Conservation (phyloP, 805 yeast genomes). For the Kockiozyma suomiensis region DNA sequence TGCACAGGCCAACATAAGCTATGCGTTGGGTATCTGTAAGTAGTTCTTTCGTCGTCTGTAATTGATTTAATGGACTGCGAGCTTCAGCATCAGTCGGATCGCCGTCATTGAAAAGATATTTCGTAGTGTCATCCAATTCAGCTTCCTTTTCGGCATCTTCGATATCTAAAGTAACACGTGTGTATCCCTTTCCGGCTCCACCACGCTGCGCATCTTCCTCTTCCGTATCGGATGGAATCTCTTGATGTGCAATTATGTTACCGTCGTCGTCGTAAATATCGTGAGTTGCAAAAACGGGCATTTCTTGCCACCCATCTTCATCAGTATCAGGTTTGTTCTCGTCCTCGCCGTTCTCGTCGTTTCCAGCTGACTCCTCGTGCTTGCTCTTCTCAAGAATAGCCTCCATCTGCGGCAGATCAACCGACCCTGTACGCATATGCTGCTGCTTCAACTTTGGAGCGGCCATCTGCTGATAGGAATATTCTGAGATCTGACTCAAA, state of each 20-base stretch:
- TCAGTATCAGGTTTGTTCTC: conserved; percentile 34
- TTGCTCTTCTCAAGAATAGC: background rate
- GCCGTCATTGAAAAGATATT: conserved; percentile 53
- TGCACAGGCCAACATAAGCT: conserved; percentile 86
- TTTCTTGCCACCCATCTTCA: conserved; percentile 71
- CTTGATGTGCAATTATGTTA: conserved; percentile 40
- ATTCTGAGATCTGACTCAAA: conserved; percentile 19
- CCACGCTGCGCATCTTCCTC: conserved; percentile 41
- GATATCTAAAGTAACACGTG: conserved; percentile 83
- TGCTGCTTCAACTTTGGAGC: conserved; percentile 12
- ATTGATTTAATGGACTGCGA: conserved; percentile 60
- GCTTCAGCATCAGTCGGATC: conserved; percentile 40
- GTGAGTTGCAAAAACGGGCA: conserved; percentile 77
- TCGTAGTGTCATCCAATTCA: conserved; percentile 57
- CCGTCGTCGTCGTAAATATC: conserved; percentile 81
- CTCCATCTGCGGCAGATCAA: background rate
- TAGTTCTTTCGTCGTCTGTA: conserved; percentile 78
- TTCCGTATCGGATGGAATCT: conserved; percentile 34
- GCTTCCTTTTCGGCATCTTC: conserved; percentile 73
- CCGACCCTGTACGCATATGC: background rate
- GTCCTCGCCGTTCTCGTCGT: background rate
- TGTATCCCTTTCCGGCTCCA: conserved; percentile 70
- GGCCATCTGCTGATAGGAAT: conserved; percentile 31
- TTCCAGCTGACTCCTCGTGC: background rate
- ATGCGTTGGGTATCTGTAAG: conserved; percentile 81